These are phyloP conservation scores for Apiospora aurea DNA, from an alignment of 2,329 filamentous ascomycete species.

Conservation along the genomic window DNA sequence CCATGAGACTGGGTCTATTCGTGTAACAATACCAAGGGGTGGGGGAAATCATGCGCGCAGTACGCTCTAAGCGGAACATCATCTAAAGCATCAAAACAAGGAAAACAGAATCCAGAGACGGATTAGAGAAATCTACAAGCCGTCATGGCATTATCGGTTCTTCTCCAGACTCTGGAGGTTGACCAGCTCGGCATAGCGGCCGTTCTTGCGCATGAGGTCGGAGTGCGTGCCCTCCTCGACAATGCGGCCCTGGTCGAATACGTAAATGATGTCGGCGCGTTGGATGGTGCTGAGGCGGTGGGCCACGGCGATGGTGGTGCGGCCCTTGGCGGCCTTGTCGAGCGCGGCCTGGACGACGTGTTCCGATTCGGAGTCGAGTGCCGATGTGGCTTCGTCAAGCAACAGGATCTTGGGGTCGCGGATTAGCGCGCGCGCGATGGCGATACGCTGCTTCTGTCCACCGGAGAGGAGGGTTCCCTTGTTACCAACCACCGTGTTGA, in stretches of 20 bases:
- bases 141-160: slow-evolving; percentile 40
- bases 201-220: slow-evolving; percentile 73
- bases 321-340: slow-evolving; percentile 81
- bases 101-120: background rate
- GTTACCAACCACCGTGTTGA: slow-evolving; percentile 83
- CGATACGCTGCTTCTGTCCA: slow-evolving; percentile 93
- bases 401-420: slow-evolving; percentile 89
- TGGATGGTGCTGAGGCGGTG: slow-evolving; percentile 93
- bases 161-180: slow-evolving; percentile 81
- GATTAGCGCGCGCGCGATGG: slow-evolving; percentile 88
- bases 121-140: background rate
- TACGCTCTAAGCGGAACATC: background rate
- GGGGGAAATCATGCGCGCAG: background rate
- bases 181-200: slow-evolving; percentile 80
- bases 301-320: slow-evolving; percentile 93
- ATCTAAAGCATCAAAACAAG: background rate
- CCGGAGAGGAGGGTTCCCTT: slow-evolving; percentile 88
- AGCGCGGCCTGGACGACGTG: slow-evolving; percentile 82
- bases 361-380: slow-evolving; percentile 78
- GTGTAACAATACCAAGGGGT: background rate
- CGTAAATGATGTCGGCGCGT: slow-evolving; percentile 92
- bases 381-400: slow-evolving; percentile 81
- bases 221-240: slow-evolving; percentile 84
- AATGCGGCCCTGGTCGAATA: slow-evolving; percentile 89
- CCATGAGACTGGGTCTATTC: background rate